Percentiles rank a stretch among this genome's conserved stretches.
These are phyloP conservation scores for Aspergillus caelatus DNA, from an alignment of 2,329 filamentous ascomycete species.

Conservation along the genomic window DNA sequence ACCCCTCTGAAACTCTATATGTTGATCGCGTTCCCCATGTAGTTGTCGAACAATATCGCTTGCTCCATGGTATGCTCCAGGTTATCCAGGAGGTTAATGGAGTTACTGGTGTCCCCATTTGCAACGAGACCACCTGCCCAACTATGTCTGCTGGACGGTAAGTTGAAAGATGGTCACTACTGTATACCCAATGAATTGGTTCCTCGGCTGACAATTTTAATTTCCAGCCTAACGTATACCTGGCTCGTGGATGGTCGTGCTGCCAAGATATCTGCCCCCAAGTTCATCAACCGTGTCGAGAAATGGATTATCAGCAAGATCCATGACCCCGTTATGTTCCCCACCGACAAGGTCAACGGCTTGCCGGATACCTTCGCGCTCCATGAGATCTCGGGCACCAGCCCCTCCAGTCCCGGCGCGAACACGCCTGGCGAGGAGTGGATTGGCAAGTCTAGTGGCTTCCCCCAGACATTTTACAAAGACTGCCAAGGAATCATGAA, in stretches of 20 bases:
- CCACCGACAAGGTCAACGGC: constrained; percentile 74
- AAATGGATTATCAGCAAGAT: constrained; percentile 98
- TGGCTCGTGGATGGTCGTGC: constrained; percentile 90
- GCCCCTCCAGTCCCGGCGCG: constrained; percentile 57
- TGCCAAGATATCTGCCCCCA: constrained; percentile 86
- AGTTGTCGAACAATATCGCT: constrained; percentile 92
- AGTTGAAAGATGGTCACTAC: constrained; percentile 44
- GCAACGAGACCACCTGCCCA: constrained; percentile 81
- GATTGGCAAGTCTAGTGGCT: constrained; percentile 90
- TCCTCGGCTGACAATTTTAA: constrained; percentile 19
- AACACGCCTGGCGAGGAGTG: constrained; percentile 68
- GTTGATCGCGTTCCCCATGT: constrained; percentile 9
- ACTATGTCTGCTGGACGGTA: constrained; percentile 94
- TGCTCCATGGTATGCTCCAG: constrained; percentile 85
- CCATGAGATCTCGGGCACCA: constrained; percentile 55
- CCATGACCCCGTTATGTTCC: constrained; percentile 86
- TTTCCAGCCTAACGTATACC: constrained; percentile 81
- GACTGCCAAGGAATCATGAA: constrained; percentile 94
- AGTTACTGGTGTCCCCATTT: constrained; percentile 72
- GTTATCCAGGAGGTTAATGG: constrained; percentile 86
- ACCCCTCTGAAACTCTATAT: constrained; percentile 4
- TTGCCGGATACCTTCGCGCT: constrained; percentile 58
- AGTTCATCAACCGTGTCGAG: constrained; percentile 95
- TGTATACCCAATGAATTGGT: neutral
- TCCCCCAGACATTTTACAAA: constrained; percentile 84